Base-by-base conservation (phyloP, 2,329 filamentous ascomycete species). In the Beauveria sp. region DNA sequence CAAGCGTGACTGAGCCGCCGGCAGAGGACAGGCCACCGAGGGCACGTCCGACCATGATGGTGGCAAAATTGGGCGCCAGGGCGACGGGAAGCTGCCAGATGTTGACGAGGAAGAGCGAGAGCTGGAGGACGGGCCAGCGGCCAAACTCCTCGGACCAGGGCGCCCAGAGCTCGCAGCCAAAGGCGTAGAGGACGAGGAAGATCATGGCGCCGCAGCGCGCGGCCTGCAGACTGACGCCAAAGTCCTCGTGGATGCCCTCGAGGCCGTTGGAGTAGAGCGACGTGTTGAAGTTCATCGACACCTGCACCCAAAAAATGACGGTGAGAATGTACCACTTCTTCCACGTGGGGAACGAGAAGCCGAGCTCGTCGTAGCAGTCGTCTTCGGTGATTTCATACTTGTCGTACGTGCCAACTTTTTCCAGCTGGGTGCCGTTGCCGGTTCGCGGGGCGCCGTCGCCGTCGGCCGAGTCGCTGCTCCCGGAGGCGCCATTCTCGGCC, bases 141-240 rank as follows among this genome's bases (percentile, higher is more conserved):
- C 91, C 91, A 55, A 93, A 79, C 69, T 95, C 91, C 72, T 96
- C 91, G 51, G 85, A 89, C 89, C 90, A 95, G 0, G 91, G 91
- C 0, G 91, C 91, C 91, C 91, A 95, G 0, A 93, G 80, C 73
- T 95, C 91, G 72, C 91, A 95, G 42, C 91, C 91, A 71, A 95
- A 93, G 43, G 90, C 90, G 72, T 96, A 95, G 2, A 87, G 74
- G 56, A 95, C 81, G 45, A 96, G 76, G 76, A 93, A 95, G 65
- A 92, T 84, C 76, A 89, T 88, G 63, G 89, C 88, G 70, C 90
- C 90, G 62, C 84, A 83, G 60, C 89, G 84, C 5, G 87, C 89
- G 4, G 83, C 85, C 72, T 91, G 88, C 31, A 77, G 76, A 64
- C 85, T 88, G 64, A 93, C 86, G 52, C 75, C 66, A 66, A 90